Evolutionary conservation across 2,329 filamentous ascomycete genomes (phyloP), one percentile per base, ranked within the genome.

Genomic region (Fusarium chlamydosporum): DNA sequence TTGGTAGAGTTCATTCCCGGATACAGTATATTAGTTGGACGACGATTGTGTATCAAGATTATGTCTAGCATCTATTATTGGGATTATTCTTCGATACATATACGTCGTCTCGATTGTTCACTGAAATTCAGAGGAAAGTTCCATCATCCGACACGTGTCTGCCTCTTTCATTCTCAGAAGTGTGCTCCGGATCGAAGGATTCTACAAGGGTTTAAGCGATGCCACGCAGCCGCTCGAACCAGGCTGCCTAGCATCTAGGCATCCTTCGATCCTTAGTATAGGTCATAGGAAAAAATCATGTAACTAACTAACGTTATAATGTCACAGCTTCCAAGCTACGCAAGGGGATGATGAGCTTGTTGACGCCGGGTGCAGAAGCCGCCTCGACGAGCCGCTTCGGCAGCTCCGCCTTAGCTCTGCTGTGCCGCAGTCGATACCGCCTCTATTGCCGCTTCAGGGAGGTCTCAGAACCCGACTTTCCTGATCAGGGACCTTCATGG

Each of bases 111-210:
- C n/a, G n/a, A n/a, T 33, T 23, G 18, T 23, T n/a, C 26, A 23
- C 13, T 31, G n/a, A 26, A 52, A 33, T 52, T 31, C n/a, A 52
- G n/a, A 15, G n/a, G n/a, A 20, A 51, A 41, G 33, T 52, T 52
- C 18, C 48, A 52, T n/a, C 48, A 52, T 52, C 27, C 48, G 35
- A 41, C 48, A 52, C 48, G 48, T 41, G 48, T 27, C 48, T 52
- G 48, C 15, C 31, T 40, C 48, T 20, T 23, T 52, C 35, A 26
- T 52, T 52, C 48, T 33, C 15, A 52, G 35, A 52, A 41, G 48
- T 52, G 12, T 52, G 26, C 26, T 52, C 35, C 48, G 48, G 26
- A 51, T 51, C 13, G 26, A 52, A 52, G 48, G 48, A 52, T 16
- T 52, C 26, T n/a, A 16, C 35, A 52, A 41, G 48, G 48, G 26